phyloP scores from a whole-genome alignment of 345 rosid species.

The Viola odorata region DNA sequence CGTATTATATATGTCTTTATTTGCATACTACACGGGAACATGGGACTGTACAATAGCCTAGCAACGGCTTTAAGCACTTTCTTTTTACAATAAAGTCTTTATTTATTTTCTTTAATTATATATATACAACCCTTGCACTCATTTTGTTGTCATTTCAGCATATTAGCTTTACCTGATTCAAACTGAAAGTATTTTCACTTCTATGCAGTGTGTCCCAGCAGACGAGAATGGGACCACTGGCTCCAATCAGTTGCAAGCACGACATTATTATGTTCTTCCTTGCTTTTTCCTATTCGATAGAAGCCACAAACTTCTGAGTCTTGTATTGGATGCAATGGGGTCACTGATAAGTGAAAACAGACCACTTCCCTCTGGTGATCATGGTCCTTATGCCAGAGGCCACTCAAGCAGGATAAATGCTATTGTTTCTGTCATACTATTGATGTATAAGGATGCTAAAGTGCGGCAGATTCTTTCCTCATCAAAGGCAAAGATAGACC shows the following conservation, averaged over 20 bases:
- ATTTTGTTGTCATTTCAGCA: neutral
- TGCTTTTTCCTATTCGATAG: slow-evolving; percentile 58
- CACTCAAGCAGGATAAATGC: slow-evolving; percentile 32
- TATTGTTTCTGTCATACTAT: slow-evolving; percentile 44
- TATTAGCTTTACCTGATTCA: neutral
- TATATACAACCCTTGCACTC: neutral
- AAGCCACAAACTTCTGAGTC: slow-evolving; percentile 40
- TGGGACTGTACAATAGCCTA: too few species aligned
- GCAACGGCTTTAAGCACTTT: too few species aligned
- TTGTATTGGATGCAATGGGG: slow-evolving; percentile 39
- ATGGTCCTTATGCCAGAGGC: slow-evolving; percentile 14
- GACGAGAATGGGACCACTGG: slow-evolving; percentile 29
- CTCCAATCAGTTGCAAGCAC: slow-evolving; percentile 17
- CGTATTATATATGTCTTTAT: too few species aligned
- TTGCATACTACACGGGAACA: too few species aligned
- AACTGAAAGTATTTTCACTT: slow-evolving; percentile 1
- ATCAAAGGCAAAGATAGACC: slow-evolving; percentile 41
- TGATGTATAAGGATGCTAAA: slow-evolving; percentile 51
- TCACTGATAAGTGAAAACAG: slow-evolving; percentile 31
- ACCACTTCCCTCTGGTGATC: slow-evolving; percentile 19
- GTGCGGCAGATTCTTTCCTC: slow-evolving; percentile 32
- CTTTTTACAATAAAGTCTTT: too few species aligned
- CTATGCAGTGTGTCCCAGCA: slow-evolving; percentile 49
- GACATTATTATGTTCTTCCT: slow-evolving; percentile 47
- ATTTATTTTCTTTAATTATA: too few species aligned